Conservation (phyloP, 75 land plant genomes). For the Picea sitchensis region DNA sequence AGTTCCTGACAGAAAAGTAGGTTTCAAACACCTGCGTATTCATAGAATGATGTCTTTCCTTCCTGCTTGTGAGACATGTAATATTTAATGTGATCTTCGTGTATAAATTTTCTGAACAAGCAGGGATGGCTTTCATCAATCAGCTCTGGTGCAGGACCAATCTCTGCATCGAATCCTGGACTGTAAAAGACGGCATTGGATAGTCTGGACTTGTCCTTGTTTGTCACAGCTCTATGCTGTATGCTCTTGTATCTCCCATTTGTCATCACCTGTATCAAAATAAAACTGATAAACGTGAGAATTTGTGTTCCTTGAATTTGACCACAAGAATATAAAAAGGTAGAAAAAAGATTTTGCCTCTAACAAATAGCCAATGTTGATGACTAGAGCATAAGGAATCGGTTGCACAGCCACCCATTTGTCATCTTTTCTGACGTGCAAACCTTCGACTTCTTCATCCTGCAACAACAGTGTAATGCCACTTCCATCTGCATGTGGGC, state of each 20-base stretch:
- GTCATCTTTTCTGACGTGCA: constrained; percentile 36
- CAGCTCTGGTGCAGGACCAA: constrained; percentile 43
- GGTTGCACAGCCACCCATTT: constrained; percentile 23
- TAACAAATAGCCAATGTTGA: constrained; percentile 25
- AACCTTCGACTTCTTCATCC: constrained; percentile 19
- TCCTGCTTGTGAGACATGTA: too few relatives aligned
- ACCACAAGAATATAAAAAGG: too few relatives aligned
- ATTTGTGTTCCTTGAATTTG: too few relatives aligned
- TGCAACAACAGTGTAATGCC: constrained; percentile 25
- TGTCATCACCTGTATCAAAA: constrained; percentile 47
- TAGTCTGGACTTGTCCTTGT: constrained; percentile 46
- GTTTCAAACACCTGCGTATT: not conserved
- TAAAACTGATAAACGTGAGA: not conserved
- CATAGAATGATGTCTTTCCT: too few relatives aligned
- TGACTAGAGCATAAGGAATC: constrained; percentile 20
- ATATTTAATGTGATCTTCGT: too few relatives aligned
- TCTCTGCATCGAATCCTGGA: constrained; percentile 46
- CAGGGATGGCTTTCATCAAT: constrained; percentile 12
- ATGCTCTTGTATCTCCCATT: constrained; percentile 83
- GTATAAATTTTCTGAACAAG: constrained; percentile 3
- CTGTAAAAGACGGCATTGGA: constrained; percentile 72
- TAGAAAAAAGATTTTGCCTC: not conserved
- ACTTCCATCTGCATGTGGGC: constrained; percentile 17
- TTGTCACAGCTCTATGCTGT: constrained; percentile 75
- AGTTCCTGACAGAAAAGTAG: too few relatives aligned